Evolutionary conservation across 129 eudicot species (phyloP).

Genomic region (Saposhnikovia divaricata): DNA sequence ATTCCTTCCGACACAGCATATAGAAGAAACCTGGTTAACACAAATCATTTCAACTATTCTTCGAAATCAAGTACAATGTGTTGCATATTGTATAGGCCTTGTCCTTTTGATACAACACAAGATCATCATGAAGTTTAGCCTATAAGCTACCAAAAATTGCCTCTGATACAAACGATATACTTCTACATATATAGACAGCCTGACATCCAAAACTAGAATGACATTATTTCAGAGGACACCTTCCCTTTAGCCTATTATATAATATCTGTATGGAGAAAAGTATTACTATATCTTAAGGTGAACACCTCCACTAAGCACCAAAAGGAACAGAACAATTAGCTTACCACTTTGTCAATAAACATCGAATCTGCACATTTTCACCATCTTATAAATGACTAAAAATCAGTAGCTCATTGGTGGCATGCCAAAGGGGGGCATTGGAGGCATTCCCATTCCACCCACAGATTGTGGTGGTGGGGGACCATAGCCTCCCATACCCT

Average conservation of each 20-base stretch:
- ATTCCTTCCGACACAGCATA: not conserved
- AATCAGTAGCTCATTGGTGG: conserved; percentile 34
- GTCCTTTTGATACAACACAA: conserved; percentile 8
- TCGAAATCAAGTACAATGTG: not conserved
- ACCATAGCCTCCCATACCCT: conserved; percentile 39
- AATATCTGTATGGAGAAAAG: conserved; percentile 6
- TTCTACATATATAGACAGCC: conserved; percentile 8
- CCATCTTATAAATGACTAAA: not conserved
- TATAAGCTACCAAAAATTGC: conserved; percentile 14
- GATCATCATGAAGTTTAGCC: conserved; percentile 2
- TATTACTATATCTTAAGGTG: not conserved
- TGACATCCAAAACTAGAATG: not conserved
- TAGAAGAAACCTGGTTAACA: not conserved
- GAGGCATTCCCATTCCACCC: conserved; percentile 47
- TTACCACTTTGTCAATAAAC: not conserved
- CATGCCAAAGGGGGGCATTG: conserved; percentile 45
- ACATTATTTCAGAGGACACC: not conserved
- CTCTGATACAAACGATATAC: conserved; percentile 9
- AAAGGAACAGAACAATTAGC: not conserved
- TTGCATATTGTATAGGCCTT: conserved; percentile 8
- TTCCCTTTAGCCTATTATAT: not conserved
- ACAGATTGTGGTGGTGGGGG: conserved; percentile 17
- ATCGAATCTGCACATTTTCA: conserved; percentile 1
- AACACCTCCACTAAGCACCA: not conserved
- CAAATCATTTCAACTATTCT: not conserved